Evolutionary conservation across 1,284 basidiomycete genomes (phyloP).

Genomic region (Heterobasidion annosum): DNA sequence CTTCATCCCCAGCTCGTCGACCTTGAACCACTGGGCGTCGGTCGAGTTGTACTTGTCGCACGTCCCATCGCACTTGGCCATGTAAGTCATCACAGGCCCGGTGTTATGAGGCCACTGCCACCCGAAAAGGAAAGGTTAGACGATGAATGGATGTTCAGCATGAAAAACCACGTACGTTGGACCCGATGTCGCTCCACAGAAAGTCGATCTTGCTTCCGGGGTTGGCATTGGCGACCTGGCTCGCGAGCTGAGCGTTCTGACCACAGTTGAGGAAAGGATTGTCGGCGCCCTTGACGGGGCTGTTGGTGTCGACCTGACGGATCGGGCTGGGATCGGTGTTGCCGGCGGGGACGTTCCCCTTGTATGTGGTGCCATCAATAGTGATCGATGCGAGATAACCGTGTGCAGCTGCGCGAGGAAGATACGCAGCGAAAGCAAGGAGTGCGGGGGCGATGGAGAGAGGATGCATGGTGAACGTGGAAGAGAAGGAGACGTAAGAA

Average conservation of each 20-base stretch:
- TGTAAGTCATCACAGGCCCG: slow-evolving; percentile 66
- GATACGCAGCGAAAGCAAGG: slow-evolving; percentile 9
- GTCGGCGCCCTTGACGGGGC: slow-evolving; percentile 54
- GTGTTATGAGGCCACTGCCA: slow-evolving; percentile 62
- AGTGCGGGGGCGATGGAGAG: slow-evolving; percentile 1
- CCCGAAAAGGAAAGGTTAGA: not conserved
- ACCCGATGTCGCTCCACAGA: slow-evolving; percentile 47
- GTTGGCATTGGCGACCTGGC: slow-evolving; percentile 46
- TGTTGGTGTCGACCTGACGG: slow-evolving; percentile 44
- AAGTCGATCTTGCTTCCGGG: slow-evolving; percentile 55
- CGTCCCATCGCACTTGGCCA: slow-evolving; percentile 51
- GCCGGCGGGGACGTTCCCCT: slow-evolving; percentile 42
- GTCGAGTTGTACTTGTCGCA: slow-evolving; percentile 54
- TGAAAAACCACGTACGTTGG: slow-evolving; percentile 28
- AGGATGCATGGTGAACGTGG: not conserved
- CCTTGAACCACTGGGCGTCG: slow-evolving; percentile 66
- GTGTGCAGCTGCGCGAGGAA: slow-evolving; percentile 39
- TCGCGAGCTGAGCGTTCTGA: slow-evolving; percentile 38
- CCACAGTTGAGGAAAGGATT: slow-evolving; percentile 61
- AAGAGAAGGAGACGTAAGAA: not conserved
- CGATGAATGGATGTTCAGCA: not conserved
- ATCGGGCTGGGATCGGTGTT: slow-evolving; percentile 38
- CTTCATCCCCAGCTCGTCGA: slow-evolving; percentile 34
- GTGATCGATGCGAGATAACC: slow-evolving; percentile 45
- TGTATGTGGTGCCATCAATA: slow-evolving; percentile 46